A percentile compares a stretch with the other conserved stretches of the same genome.
Conservation (phyloP, 1,284 basidiomycete genomes). For the Amylostereum chailletii region DNA sequence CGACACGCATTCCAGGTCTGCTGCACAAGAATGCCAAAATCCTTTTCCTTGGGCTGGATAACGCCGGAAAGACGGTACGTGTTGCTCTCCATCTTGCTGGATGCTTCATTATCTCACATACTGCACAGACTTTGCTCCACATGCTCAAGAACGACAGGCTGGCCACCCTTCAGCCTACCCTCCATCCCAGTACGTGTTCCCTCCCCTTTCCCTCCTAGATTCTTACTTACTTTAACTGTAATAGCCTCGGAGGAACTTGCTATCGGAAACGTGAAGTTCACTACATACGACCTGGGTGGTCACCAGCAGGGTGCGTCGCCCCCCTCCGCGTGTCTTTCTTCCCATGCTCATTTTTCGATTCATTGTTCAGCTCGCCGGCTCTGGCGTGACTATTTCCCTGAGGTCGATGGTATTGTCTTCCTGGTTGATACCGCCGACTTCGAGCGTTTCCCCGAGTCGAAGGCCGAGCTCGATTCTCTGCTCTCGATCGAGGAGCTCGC, state of each 20-base stretch:
- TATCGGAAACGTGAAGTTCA: constrained; percentile 98
- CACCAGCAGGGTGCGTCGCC: constrained; percentile 80
- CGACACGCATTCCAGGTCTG: constrained; percentile 53
- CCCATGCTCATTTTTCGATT: not conserved
- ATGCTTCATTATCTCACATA: not conserved
- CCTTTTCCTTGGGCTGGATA: constrained; percentile 97
- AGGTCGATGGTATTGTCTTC: constrained; percentile 99
- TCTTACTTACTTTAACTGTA: not conserved
- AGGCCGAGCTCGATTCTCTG: constrained; percentile 94
- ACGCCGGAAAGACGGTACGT: constrained; percentile 97
- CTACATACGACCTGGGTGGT: constrained; percentile 97
- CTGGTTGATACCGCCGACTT: constrained; percentile 95
- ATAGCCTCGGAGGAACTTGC: constrained; percentile 97
- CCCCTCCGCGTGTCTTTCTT: not conserved
- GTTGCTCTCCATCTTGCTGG: not conserved
- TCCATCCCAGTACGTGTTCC: constrained; percentile 83
- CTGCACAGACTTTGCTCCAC: constrained; percentile 88
- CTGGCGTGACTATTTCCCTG: constrained; percentile 99
- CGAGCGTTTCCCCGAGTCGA: constrained; percentile 93
- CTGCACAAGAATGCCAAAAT: constrained; percentile 99
- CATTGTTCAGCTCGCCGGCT: constrained; percentile 76
- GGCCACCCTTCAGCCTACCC: constrained; percentile 95
- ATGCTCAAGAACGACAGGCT: constrained; percentile 99
- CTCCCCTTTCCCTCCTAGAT: not conserved
- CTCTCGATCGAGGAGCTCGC: constrained; percentile 90